Evolutionary conservation across 2,329 filamentous ascomycete species (phyloP).

Genomic region (Fusarium fracticaudum): DNA sequence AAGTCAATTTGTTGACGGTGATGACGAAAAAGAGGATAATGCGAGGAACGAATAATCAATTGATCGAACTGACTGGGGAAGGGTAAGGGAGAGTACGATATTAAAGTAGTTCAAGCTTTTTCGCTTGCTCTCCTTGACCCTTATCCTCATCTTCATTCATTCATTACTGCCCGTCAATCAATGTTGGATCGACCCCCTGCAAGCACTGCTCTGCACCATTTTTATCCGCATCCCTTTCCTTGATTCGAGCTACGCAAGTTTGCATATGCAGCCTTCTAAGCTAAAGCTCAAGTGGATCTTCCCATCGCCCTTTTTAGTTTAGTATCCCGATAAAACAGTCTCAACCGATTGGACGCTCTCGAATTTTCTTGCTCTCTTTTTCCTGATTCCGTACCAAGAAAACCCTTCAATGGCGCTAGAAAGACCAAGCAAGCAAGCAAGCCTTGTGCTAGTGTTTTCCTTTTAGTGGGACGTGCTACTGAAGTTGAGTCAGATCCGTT

Average conservation of each 20-base stretch:
- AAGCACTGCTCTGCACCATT: constrained; percentile 10
- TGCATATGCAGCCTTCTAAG: constrained; percentile 2
- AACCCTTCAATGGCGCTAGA: not conserved
- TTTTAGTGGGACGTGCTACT: not conserved
- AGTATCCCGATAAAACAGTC: constrained; percentile 7
- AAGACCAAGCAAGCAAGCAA: not conserved
- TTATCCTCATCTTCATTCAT: constrained; percentile 5
- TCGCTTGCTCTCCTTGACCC: constrained; percentile 9
- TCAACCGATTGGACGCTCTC: constrained; percentile 19
- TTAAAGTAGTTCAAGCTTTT: constrained; percentile 9
- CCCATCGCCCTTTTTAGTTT: not conserved
- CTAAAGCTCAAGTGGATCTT: constrained; percentile 15
- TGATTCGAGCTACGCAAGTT: constrained; percentile 14
- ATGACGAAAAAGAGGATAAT: constrained; percentile 1
- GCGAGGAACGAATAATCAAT: not conserved
- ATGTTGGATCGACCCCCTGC: constrained; percentile 4
- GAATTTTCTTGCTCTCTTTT: not conserved
- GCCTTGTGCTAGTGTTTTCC: not conserved
- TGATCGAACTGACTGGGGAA: not conserved
- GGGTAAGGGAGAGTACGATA: not conserved
- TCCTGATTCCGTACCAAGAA: not conserved
- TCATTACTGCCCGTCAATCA: not conserved
- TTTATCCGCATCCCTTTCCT: constrained; percentile 11
- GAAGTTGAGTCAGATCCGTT: not conserved
- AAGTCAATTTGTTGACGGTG: not conserved